Percentiles rank a stretch among this genome's conserved stretches.
These are phyloP conservation scores for Annulohypoxylon truncatum DNA, from an alignment of 2,329 filamentous ascomycete species.

Conservation along the genomic window DNA sequence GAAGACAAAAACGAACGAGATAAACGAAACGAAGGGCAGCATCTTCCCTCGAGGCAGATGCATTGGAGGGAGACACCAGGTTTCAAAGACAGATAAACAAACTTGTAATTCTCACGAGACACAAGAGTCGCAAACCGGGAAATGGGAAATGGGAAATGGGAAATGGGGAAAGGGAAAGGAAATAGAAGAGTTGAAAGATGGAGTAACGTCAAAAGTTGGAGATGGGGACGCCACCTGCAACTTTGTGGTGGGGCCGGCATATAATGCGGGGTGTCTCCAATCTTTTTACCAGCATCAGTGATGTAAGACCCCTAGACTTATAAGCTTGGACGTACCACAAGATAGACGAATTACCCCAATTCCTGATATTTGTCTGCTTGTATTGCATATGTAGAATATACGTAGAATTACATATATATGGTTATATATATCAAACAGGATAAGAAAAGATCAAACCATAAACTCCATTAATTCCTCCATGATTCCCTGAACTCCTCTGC, in stretches of 20 bases:
- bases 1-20: conserved; percentile 2
- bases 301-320: too few species aligned
- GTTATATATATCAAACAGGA: neutral
- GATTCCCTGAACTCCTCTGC: too few species aligned
- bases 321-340: neutral
- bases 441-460: neutral
- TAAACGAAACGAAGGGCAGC: conserved; percentile 11
- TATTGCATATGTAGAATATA: too few species aligned
- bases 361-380: too few species aligned
- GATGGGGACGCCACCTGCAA: neutral
- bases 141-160: neutral
- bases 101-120: conserved; percentile 2
- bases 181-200: neutral
- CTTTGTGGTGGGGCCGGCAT: conserved; percentile 2
- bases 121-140: conserved; percentile 1
- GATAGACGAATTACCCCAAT: too few species aligned
- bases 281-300: neutral
- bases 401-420: too few species aligned
- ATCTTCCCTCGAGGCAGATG: conserved; percentile 19
- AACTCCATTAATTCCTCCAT: neutral
- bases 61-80: conserved; percentile 15
- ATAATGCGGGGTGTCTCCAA: conserved; percentile 12
- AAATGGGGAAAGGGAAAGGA: neutral
- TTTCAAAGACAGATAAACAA: conserved; percentile 1
- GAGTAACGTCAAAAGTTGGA: conserved; percentile 14